Base-by-base conservation (phyloP, 1,284 basidiomycete genomes). In the Amylostereum areolatum region DNA sequence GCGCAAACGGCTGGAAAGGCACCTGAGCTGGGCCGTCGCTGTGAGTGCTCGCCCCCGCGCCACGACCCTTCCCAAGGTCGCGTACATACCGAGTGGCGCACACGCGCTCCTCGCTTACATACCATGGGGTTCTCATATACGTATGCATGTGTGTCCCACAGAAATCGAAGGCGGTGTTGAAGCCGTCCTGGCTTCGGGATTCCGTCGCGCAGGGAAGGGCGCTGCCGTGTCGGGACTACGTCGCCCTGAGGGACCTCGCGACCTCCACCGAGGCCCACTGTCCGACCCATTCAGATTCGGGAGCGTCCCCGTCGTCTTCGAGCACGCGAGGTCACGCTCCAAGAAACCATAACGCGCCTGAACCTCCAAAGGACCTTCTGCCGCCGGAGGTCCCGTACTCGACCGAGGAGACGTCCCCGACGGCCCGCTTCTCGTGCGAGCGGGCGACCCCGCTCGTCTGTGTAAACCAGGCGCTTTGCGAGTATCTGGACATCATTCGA, bases 151-250 rank as follows among this genome's bases (percentile, higher is more conserved):
- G 35, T 46, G 33, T 34, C 36, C 6, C 47, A 5, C 55, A 89
- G 85, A 78, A 70, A 66, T 69, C 69, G 30, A 88, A 83, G 59
- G 68, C 74, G 0, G 72, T 88, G 24, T 83, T 89, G 9, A 81
- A 74, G 1, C 83, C 85, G 0, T 67, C 76, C 31, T 89, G 86
- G 87, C 70, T 90, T 10, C 70, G 63, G 29, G 73, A 82, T 51
- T 84, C 81, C 5, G 65, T 78, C 11, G 57, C 63, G 25, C 64
- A 70, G 40, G 67, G 72, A 0, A 64, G 57, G n/a, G 58, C 70
- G 0, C 62, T 78, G 2, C 74, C 81, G 0, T 84, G 67, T 50
- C 73, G 66, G 2, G 64, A 71, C 37, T 86, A 81, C 58, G 70
- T 74, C 31, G 82, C 81, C 1, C 48, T 87, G 10, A 53, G 62